Evolutionary conservation across 805 yeast species (phyloP).

Genomic region (Cyberlindnera americana): DNA sequence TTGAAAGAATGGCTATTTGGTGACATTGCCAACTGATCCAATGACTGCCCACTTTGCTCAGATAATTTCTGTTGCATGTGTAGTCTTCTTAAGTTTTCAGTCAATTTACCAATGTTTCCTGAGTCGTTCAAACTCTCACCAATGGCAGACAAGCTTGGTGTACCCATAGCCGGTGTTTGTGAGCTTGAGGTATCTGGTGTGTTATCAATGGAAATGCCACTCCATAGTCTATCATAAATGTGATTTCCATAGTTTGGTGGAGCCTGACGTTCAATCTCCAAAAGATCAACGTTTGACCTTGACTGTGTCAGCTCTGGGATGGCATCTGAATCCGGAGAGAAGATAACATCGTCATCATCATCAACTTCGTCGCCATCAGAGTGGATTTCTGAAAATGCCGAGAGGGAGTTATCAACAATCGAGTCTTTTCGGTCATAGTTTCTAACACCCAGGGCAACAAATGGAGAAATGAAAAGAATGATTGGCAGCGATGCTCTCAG

Average conservation of each 20-base stretch:
- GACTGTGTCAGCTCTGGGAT: constrained; percentile 8
- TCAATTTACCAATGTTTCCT: constrained; percentile 35
- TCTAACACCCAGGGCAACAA: constrained; percentile 64
- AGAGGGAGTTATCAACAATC: constrained; percentile 19
- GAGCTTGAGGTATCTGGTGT: constrained; percentile 31
- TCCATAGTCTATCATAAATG: constrained; percentile 77
- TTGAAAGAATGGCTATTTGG: neutral
- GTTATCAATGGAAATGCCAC: constrained; percentile 43
- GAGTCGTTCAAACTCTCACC: constrained; percentile 25
- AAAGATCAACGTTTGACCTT: constrained; percentile 16
- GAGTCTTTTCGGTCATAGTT: constrained; percentile 26
- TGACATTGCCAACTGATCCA: constrained; percentile 22
- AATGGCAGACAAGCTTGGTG: constrained; percentile 18
- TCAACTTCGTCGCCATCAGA: constrained; percentile 24
- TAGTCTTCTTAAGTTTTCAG: constrained; percentile 50
- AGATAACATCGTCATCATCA: constrained; percentile 39
- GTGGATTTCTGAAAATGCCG: constrained; percentile 27
- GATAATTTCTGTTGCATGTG: constrained; percentile 46
- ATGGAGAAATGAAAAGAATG: constrained; percentile 72
- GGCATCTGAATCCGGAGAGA: constrained; percentile 34
- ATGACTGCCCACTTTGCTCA: constrained; percentile 32
- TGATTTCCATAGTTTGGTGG: constrained; percentile 86
- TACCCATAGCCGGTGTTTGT: constrained; percentile 30
- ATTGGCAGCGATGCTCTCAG: constrained; percentile 87
- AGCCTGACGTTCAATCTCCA: constrained; percentile 54